phyloP scores from a whole-genome alignment of 257 asterid genomes.

The Scutellaria baicalensis region DNA sequence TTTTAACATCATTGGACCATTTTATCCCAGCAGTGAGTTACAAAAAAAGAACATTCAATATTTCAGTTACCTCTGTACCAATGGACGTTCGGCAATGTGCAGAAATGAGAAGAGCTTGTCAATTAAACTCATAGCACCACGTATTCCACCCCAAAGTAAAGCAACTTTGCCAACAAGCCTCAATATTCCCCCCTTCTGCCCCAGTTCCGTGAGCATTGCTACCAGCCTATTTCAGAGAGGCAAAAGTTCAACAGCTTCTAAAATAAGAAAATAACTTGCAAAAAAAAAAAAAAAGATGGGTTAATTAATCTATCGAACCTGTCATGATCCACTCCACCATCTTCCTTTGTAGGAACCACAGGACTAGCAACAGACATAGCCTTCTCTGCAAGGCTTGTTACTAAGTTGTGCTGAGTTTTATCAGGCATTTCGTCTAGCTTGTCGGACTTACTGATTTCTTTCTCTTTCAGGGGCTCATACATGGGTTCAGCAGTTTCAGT shows the following conservation, averaged over 20 bases:
- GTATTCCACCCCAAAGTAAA: constrained; percentile 95
- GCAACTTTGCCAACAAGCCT: constrained; percentile 77
- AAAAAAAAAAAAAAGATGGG: background rate
- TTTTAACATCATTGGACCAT: background rate
- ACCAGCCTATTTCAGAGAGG: constrained; percentile 57
- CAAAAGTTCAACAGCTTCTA: constrained; percentile 21
- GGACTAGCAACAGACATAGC: constrained; percentile 98
- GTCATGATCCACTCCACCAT: constrained; percentile 87
- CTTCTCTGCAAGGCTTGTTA: constrained; percentile 89
- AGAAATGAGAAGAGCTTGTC: constrained; percentile 82
- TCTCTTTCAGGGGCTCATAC: constrained; percentile 32
- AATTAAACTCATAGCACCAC: constrained; percentile 91
- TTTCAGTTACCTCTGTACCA: constrained; percentile 60
- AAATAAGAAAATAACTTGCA: constrained; percentile 1
- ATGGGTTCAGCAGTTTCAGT: constrained; percentile 27
- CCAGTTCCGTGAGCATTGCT: constrained; percentile 77
- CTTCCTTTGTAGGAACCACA: constrained; percentile 79
- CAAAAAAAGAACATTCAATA: constrained; percentile 1
- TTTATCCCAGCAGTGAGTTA: background rate
- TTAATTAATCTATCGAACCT: constrained; percentile 38
- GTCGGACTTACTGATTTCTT: constrained; percentile 23
- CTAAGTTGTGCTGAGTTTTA: constrained; percentile 41
- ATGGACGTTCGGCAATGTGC: constrained; percentile 76
- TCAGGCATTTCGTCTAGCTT: constrained; percentile 31
- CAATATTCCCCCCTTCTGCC: constrained; percentile 87